phyloP scores from a whole-genome alignment of 108 stramenopile genomes.

The Fragilariopsis cylindrus region DNA sequence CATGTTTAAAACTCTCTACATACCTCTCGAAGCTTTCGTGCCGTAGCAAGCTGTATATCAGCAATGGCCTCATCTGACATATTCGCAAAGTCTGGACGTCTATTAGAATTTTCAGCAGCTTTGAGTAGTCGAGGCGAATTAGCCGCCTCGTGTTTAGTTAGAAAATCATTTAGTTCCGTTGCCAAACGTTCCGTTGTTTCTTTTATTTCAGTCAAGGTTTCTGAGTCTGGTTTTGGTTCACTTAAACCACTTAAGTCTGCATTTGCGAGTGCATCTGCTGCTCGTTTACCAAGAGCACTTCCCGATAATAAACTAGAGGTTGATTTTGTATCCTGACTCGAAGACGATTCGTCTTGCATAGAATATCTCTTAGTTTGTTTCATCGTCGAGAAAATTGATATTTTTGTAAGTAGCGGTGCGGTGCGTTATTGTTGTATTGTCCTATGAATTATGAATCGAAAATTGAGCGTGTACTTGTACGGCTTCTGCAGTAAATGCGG shows the following conservation, averaged over 20 bases:
- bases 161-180: constrained; percentile 32
- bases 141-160: constrained; percentile 12
- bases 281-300: constrained; percentile 16
- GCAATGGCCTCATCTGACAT: constrained; percentile 41
- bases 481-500: too few species aligned
- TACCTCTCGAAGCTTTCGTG: constrained; percentile 58
- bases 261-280: constrained; percentile 18
- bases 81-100: not conserved
- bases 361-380: constrained; percentile 14
- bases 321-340: constrained; percentile 7
- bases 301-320: not conserved
- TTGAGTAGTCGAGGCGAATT: not conserved
- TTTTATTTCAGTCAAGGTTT: constrained; percentile 10
- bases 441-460: too few species aligned
- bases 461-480: too few species aligned
- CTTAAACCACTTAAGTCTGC: constrained; percentile 7
- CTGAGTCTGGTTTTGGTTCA: constrained; percentile 15
- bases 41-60: constrained; percentile 48
- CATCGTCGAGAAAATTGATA: not conserved
- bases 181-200: constrained; percentile 26
- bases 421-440: too few species aligned
- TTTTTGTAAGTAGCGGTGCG: too few species aligned
- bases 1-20: not conserved
- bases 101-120: not conserved
- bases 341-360: constrained; percentile 8